Conservation (phyloP, 148 eudicot genomes). For the Amaranthus palmeri region DNA sequence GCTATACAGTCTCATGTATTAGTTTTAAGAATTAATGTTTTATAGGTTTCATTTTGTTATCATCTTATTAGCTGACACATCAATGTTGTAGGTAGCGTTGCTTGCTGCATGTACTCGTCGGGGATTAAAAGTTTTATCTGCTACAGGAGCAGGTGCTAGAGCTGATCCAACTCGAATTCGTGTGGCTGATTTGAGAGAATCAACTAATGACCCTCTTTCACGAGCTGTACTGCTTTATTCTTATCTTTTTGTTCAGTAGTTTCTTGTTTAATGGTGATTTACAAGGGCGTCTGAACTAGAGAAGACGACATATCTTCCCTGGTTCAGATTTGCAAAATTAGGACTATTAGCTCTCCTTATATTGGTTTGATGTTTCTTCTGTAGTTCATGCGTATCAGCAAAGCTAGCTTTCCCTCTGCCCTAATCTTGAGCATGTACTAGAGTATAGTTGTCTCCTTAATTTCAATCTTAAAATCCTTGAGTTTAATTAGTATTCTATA, state of each 20-base stretch:
- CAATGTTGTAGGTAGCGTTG: constrained; percentile 67
- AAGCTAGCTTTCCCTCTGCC: neutral
- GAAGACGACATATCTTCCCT: constrained; percentile 6
- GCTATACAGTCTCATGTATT: neutral
- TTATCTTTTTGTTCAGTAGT: neutral
- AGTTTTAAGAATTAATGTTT: neutral
- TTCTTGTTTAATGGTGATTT: neutral
- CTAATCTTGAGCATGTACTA: neutral
- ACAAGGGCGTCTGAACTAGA: neutral
- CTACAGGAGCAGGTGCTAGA: constrained; percentile 98
- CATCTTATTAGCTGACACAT: constrained; percentile 1
- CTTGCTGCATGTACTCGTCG: constrained; percentile 95
- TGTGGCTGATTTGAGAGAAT: constrained; percentile 89
- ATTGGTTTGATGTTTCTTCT: neutral
- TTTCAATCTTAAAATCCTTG: neutral
- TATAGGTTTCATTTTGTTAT: neutral
- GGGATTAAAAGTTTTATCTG: constrained; percentile 90
- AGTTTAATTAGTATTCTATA: constrained; percentile 3
- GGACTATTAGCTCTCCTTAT: neutral
- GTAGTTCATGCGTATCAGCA: neutral
- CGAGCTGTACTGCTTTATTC: constrained; percentile 55
- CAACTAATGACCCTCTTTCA: constrained; percentile 93
- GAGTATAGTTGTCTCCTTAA: neutral
- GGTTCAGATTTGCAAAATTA: neutral
- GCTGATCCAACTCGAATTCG: constrained; percentile 99